phyloP scores from a whole-genome alignment of 139 green algal genomes.

The Tetraselmis striata region DNA sequence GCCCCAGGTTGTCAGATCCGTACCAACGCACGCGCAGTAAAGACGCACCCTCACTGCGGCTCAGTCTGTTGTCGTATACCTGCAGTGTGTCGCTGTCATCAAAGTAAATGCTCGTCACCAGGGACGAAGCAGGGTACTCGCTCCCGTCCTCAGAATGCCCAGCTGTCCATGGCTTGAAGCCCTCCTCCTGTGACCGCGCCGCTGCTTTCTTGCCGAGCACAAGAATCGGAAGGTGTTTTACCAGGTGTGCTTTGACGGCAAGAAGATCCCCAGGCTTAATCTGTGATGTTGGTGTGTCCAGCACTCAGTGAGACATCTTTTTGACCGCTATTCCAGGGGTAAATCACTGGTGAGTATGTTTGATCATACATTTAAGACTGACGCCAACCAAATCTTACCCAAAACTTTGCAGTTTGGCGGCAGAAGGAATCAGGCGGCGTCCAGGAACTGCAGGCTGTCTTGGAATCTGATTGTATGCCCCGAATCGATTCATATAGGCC shows the following conservation, averaged over 20 bases:
- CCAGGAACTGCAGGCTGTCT: background rate
- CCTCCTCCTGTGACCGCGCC: background rate
- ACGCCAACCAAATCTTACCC: no score
- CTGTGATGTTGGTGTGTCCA: no score
- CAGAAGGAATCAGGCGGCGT: background rate
- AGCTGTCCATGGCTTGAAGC: background rate
- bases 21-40: slow-evolving; percentile 63
- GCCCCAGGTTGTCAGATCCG: slow-evolving; percentile 16
- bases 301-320: no score
- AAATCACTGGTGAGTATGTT: no score
- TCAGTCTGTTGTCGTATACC: slow-evolving; percentile 60
- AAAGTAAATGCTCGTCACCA: slow-evolving; percentile 62
- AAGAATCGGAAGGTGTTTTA: background rate
- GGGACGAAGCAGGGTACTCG: background rate
- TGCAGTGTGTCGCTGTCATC: slow-evolving; percentile 43
- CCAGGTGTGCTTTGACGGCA: background rate
- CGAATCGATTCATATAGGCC: background rate
- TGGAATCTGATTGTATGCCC: background rate
- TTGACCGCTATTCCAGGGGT: no score
- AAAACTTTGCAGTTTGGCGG: background rate
- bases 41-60: slow-evolving; percentile 45
- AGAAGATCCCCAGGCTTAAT: background rate
- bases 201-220: background rate
- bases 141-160: background rate
- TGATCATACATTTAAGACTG: no score